Conservation (phyloP, 2,329 filamentous ascomycete species). For the Aureobasidium sp. region DNA sequence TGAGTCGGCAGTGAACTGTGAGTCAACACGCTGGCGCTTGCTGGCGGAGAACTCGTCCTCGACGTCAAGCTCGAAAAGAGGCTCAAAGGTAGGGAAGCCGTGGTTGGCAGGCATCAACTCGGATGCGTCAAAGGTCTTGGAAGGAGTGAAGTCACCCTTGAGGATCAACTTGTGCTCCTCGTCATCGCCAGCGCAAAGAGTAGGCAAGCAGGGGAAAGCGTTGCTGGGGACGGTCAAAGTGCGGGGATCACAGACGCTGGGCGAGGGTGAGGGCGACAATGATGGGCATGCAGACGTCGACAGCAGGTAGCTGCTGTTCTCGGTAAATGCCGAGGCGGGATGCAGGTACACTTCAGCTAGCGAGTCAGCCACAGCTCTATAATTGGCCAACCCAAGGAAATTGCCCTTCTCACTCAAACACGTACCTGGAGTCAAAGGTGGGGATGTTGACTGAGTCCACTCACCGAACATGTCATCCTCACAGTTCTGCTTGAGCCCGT, state of each 20-base stretch:
- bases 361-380: conserved; percentile 16
- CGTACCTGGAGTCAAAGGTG: conserved; percentile 87
- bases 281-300: conserved; percentile 71
- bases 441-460: conserved; percentile 71
- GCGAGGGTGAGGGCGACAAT: conserved; percentile 78
- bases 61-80: conserved; percentile 83
- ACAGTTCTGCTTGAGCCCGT: conserved; percentile 62
- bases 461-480: conserved; percentile 66
- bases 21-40: conserved; percentile 67
- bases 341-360: conserved; percentile 54
- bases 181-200: conserved; percentile 51
- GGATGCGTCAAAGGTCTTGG: conserved; percentile 24
- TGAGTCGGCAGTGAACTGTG: conserved; percentile 55
- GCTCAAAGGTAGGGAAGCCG: conserved; percentile 68
- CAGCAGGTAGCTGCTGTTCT: conserved; percentile 57
- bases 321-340: conserved; percentile 53
- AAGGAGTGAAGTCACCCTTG: conserved; percentile 35
- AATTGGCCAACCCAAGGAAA: conserved; percentile 5
- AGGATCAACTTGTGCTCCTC: conserved; percentile 37
- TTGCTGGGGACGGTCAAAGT: conserved; percentile 66
- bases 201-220: conserved; percentile 56
- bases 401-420: conserved; percentile 11
- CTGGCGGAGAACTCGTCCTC: conserved; percentile 70
- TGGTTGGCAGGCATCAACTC: conserved; percentile 41
- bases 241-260: conserved; percentile 74